A percentile compares a stretch with the other conserved stretches of the same genome.
phyloP scores from a whole-genome alignment of 2,329 filamentous ascomycete genomes.

The Nemania abortiva region DNA sequence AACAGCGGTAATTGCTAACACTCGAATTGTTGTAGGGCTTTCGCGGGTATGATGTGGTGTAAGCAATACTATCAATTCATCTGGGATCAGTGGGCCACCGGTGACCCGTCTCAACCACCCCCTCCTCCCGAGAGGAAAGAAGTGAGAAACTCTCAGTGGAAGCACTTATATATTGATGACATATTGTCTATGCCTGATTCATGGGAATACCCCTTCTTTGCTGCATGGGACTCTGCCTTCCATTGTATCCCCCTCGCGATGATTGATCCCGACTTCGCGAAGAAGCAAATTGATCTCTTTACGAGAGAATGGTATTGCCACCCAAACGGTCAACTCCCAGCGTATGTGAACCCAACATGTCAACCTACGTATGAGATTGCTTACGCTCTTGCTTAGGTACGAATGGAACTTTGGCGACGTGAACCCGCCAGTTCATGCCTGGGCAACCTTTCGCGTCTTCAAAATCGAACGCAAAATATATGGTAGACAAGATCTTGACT shows the following conservation, averaged over 20 bases:
- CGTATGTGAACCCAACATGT: conserved; percentile 64
- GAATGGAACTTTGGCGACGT: conserved; percentile 99
- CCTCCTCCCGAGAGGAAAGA: conserved; percentile 83
- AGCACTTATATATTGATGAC: conserved; percentile 93
- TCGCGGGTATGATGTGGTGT: conserved; percentile 98
- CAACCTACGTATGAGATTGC: not conserved
- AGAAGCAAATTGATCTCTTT: conserved; percentile 96
- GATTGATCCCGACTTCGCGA: conserved; percentile 97
- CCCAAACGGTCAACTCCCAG: conserved; percentile 93
- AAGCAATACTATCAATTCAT: conserved; percentile 98
- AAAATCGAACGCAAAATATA: conserved; percentile 99
- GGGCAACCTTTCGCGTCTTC: conserved; percentile 95
- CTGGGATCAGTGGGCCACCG: conserved; percentile 98
- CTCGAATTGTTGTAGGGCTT: conserved; percentile 61
- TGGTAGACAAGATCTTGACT: conserved; percentile 92
- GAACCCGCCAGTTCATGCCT: conserved; percentile 95
- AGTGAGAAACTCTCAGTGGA: conserved; percentile 91
- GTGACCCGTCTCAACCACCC: conserved; percentile 87
- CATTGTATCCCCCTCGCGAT: conserved; percentile 96
- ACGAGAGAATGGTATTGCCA: conserved; percentile 99
- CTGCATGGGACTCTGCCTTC: conserved; percentile 96
- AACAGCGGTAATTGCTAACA: conserved; percentile 6
- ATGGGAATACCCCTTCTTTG: conserved; percentile 99
- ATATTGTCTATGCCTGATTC: conserved; percentile 98
- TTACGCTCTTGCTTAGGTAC: conserved; percentile 58